Percentiles rank a stretch among this genome's conserved stretches.
Conservation (phyloP, 345 rosid species). For the thale cress (Arabidopsis thaliana) region TAIR10.1 NC_003070.9:20160501-20161000, state of each 20-base stretch:
- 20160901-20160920: too few species aligned
- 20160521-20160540: conserved; percentile 42
- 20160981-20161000: neutral
- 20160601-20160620: conserved; percentile 44
- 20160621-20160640: conserved; percentile 46
- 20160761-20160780: neutral
- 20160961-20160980: conserved; percentile 13
- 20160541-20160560: conserved; percentile 47
- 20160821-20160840: neutral
- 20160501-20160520: conserved; percentile 40
- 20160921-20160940: neutral
- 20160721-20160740: neutral
- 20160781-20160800: neutral
- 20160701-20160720: conserved; percentile 21
- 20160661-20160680: conserved; percentile 29
- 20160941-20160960: neutral
- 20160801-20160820: neutral
- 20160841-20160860: conserved; percentile 10
- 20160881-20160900: too few species aligned
- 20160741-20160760: conserved; percentile 15
- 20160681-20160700: conserved; percentile 15
- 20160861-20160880: neutral
- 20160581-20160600: conserved; percentile 10
- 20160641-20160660: conserved; percentile 11
- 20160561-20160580: conserved; percentile 16